phyloP scores from a whole-genome alignment of 805 yeast genomes.

The Priceomyces castillae region DNA sequence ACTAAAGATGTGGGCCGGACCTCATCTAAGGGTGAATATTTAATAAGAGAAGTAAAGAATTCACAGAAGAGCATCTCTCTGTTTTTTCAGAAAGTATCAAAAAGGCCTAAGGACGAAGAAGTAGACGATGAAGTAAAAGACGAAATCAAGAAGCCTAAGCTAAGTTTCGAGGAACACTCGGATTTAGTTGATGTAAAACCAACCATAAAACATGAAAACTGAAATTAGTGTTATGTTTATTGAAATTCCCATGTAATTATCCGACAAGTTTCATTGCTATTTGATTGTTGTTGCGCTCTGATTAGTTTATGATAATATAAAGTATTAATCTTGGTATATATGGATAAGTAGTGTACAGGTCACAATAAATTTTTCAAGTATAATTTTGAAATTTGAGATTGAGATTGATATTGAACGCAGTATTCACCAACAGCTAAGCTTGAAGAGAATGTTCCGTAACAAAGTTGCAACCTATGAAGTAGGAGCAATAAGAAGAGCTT shows the following conservation, averaged over 20 bases:
- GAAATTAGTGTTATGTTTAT: no score
- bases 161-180: no score
- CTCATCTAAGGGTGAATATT: slow-evolving; percentile 42
- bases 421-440: background rate
- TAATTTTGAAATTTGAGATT: background rate
- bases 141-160: no score
- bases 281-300: no score
- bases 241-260: no score
- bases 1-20: slow-evolving; percentile 63
- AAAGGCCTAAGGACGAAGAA: slow-evolving; percentile 5
- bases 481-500: background rate
- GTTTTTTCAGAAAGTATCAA: slow-evolving; percentile 21
- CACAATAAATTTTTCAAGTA: slow-evolving; percentile 2
- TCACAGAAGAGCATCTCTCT: slow-evolving; percentile 24
- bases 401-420: no score
- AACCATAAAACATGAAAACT: no score
- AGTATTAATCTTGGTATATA: no score
- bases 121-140: slow-evolving; percentile 8
- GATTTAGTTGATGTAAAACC: no score
- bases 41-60: slow-evolving; percentile 28
- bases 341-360: background rate
- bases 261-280: no score
- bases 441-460: background rate
- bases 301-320: no score
- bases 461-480: background rate